These are phyloP conservation scores for Leishmania martiniquensis DNA, from an alignment of 208 protist species.

Conservation along the genomic window DNA sequence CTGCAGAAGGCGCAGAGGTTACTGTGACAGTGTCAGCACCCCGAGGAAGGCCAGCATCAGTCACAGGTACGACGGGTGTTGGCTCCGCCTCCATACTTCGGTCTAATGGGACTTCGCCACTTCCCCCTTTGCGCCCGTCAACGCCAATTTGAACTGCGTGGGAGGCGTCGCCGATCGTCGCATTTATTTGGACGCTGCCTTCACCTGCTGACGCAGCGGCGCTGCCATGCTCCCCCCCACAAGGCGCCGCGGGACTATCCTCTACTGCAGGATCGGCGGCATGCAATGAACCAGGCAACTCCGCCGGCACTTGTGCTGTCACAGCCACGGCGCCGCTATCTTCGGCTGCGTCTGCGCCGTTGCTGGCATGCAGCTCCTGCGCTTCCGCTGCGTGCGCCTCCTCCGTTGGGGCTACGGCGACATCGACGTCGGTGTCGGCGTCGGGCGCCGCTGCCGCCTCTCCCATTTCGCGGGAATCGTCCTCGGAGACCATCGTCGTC, in stretches of 20 bases:
- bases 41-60: background rate
- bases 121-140: background rate
- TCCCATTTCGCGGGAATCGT: background rate
- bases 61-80: background rate
- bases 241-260: too few species aligned
- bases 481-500: slow-evolving; percentile 5
- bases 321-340: background rate
- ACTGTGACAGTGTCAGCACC: background rate
- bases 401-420: background rate
- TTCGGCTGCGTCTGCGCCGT: background rate
- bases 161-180: background rate
- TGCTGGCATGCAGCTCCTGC: background rate
- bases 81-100: background rate
- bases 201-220: background rate
- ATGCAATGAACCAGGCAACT: too few species aligned
- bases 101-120: background rate
- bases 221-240: background rate
- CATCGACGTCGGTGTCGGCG: background rate
- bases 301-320: too few species aligned
- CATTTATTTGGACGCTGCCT: background rate
- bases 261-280: too few species aligned
- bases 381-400: background rate
- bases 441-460: background rate
- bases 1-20: background rate
- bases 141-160: background rate